Percentiles rank a stretch among this genome's conserved stretches.
Evolutionary conservation across 176 grass and related monocot species (phyloP).

Genomic region (Olyra latifolia): DNA sequence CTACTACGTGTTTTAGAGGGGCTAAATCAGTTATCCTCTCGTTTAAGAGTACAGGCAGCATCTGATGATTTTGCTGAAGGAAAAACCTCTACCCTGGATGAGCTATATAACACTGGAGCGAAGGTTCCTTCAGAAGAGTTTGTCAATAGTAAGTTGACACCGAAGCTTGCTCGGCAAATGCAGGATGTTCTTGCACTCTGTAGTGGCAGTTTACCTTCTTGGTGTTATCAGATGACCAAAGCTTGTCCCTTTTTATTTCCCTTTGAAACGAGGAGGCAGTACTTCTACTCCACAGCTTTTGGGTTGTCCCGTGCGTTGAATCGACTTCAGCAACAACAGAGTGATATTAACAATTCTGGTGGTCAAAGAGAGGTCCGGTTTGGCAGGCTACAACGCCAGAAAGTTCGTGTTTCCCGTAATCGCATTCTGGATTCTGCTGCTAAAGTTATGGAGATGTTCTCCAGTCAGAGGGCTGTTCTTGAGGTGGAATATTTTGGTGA

Average conservation of each 20-base stretch:
- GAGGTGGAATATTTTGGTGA: slow-evolving; percentile 90
- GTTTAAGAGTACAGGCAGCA: slow-evolving; percentile 55
- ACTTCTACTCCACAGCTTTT: slow-evolving; percentile 90
- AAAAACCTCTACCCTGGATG: slow-evolving; percentile 50
- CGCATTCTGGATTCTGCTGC: slow-evolving; percentile 73
- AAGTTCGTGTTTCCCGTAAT: slow-evolving; percentile 80
- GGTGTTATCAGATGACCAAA: slow-evolving; percentile 85
- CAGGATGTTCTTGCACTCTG: slow-evolving; percentile 88
- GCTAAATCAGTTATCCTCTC: slow-evolving; percentile 72
- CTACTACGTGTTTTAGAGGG: slow-evolving; percentile 69
- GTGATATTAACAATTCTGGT: slow-evolving; percentile 57
- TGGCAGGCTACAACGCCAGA: slow-evolving; percentile 68
- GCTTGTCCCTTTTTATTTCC: slow-evolving; percentile 90
- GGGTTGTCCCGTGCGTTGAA: slow-evolving; percentile 79
- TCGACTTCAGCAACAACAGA: slow-evolving; percentile 88
- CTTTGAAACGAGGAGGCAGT: slow-evolving; percentile 84
- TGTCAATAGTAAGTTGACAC: slow-evolving; percentile 82
- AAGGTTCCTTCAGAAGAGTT: slow-evolving; percentile 72
- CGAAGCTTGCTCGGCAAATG: slow-evolving; percentile 81
- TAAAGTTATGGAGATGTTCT: slow-evolving; percentile 86
- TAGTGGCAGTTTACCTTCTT: slow-evolving; percentile 77
- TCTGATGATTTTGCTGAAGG: slow-evolving; percentile 76
- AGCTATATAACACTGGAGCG: slow-evolving; percentile 51
- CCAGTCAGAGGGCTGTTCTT: slow-evolving; percentile 63
- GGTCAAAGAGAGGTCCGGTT: slow-evolving; percentile 77